These are phyloP conservation scores for Dacryopinax primogenitus DNA, from an alignment of 768 basidiomycete genomes.

Conservation along the genomic window DNA sequence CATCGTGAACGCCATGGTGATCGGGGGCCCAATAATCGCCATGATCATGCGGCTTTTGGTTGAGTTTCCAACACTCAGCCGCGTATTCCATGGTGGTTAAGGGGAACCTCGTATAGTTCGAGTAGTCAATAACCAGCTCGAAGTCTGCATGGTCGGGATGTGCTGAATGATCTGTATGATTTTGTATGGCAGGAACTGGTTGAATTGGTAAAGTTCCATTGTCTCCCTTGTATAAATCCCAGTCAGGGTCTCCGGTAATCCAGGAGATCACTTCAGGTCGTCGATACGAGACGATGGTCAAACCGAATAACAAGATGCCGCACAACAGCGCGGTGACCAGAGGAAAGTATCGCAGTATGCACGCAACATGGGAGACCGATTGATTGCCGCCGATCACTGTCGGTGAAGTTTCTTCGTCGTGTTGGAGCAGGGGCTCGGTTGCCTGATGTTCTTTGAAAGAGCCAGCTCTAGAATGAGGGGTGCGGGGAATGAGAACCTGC, in stretches of 20 bases:
- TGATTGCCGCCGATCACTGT: background rate
- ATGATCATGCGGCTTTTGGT: slow-evolving; percentile 32
- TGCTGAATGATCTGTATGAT: background rate
- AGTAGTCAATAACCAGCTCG: slow-evolving; percentile 35
- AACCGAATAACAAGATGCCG: slow-evolving; percentile 33
- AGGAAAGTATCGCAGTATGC: background rate
- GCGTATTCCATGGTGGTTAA: slow-evolving; percentile 45
- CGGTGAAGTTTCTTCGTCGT: background rate
- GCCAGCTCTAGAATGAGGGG: slow-evolving; percentile 2
- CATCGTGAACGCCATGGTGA: slow-evolving; percentile 23
- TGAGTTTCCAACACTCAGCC: slow-evolving; percentile 42
- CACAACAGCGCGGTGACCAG: background rate
- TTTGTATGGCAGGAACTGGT: background rate
- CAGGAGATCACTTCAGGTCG: slow-evolving; percentile 37
- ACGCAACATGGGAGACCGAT: background rate
- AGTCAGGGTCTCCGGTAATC: slow-evolving; percentile 30
- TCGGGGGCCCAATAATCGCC: slow-evolving; percentile 19
- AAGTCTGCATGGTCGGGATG: background rate
- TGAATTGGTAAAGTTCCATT: background rate
- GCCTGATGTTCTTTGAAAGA: background rate
- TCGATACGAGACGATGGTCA: slow-evolving; percentile 37
- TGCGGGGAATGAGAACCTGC: background rate
- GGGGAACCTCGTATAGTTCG: slow-evolving; percentile 47
- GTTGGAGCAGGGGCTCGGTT: background rate
- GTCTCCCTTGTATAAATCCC: background rate